Conservation (phyloP, 1,139 yeast genomes). For the Candida dubliniensis region DNA sequence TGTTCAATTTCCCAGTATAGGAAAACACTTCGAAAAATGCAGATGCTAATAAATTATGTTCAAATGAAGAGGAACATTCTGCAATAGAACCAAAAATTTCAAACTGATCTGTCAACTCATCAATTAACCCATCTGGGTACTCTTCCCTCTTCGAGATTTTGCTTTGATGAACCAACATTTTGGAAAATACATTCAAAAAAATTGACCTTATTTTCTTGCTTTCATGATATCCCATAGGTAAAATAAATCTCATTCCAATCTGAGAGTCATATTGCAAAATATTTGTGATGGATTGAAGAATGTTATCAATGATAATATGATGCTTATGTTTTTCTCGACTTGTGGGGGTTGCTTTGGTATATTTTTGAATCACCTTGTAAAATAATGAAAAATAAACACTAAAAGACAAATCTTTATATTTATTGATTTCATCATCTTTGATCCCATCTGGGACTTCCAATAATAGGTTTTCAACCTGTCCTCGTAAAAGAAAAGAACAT, state of each 20-base stretch:
- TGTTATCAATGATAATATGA: constrained; percentile 58
- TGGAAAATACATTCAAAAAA: constrained; percentile 74
- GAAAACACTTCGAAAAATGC: constrained; percentile 66
- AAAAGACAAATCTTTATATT: constrained; percentile 65
- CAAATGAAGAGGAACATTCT: constrained; percentile 61
- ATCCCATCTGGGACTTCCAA: constrained; percentile 65
- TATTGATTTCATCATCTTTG: constrained; percentile 53
- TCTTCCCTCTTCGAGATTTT: constrained; percentile 23
- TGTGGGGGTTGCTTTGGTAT: constrained; percentile 32
- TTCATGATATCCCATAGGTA: constrained; percentile 77
- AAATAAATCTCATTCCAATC: constrained; percentile 72
- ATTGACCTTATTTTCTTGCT: constrained; percentile 66
- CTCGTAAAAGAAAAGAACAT: constrained; percentile 57
- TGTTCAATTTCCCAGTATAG: constrained; percentile 52
- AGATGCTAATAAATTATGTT: constrained; percentile 56
- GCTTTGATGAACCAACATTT: constrained; percentile 52
- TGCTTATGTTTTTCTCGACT: constrained; percentile 51
- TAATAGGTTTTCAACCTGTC: constrained; percentile 54
- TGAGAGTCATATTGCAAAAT: constrained; percentile 72
- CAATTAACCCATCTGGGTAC: constrained; percentile 25
- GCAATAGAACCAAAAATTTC: constrained; percentile 54
- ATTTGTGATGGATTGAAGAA: constrained; percentile 68
- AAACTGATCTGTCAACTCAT: constrained; percentile 23
- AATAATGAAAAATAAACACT: constrained; percentile 72
- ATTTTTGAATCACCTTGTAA: constrained; percentile 67